Conservation (phyloP, 2,329 filamentous ascomycete species). For the Gaeumannomyces sp. region DNA sequence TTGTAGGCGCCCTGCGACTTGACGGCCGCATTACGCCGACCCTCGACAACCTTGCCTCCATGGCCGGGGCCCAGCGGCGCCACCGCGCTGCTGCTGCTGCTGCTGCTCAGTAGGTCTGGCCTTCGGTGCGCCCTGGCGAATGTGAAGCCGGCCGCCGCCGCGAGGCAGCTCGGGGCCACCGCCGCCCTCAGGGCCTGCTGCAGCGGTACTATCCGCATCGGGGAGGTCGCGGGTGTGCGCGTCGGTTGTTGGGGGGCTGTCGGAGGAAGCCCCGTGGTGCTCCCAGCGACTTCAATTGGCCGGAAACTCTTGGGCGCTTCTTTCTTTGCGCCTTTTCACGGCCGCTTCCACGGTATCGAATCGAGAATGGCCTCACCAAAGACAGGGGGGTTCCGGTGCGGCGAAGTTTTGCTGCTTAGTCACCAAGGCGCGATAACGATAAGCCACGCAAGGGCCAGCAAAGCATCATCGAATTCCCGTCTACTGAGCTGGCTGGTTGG, state of each 20-base stretch:
- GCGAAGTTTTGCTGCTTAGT: constrained; percentile 12
- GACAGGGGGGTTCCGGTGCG: neutral
- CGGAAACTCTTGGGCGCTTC: neutral
- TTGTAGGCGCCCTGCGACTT: constrained; percentile 66
- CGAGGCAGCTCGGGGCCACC: constrained; percentile 36
- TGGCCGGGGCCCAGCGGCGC: constrained; percentile 29
- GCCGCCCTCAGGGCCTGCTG: constrained; percentile 38
- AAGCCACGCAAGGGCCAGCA: constrained; percentile 1
- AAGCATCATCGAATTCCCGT: neutral
- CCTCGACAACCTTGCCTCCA: constrained; percentile 37
- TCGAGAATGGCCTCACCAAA: neutral
- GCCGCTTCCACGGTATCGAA: neutral
- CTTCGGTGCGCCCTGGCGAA: constrained; percentile 16
- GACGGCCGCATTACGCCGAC: constrained; percentile 50
- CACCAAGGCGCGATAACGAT: constrained; percentile 12
- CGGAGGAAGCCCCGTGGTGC: neutral
- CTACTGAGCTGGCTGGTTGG: too few relatives aligned
- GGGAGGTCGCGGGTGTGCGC: neutral
- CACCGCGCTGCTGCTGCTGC: too few relatives aligned
- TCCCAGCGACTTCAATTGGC: constrained; percentile 3
- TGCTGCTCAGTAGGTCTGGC: constrained; percentile 21
- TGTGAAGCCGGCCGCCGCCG: constrained; percentile 17
- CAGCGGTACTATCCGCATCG: constrained; percentile 26
- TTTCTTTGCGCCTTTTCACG: neutral
- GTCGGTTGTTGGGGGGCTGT: neutral